Evolutionary conservation across 2,329 filamentous ascomycete genomes (phyloP).

Genomic region (Torrubiella hemipterigena): DNA sequence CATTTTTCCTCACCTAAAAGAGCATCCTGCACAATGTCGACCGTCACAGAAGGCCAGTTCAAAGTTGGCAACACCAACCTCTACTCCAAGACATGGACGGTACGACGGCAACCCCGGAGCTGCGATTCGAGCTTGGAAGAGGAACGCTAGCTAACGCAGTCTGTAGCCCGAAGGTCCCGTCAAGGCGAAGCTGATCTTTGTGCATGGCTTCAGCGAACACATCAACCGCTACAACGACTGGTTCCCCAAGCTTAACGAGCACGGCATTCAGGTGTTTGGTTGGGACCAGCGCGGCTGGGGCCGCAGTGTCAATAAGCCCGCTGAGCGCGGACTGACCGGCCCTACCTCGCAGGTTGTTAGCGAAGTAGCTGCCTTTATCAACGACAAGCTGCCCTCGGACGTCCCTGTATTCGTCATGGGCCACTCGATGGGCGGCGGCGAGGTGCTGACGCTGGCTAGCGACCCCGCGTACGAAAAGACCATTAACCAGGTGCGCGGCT

Average conservation of each 20-base stretch:
- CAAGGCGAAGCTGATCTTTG: constrained; percentile 64
- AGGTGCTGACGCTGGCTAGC: constrained; percentile 52
- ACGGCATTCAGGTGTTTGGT: constrained; percentile 62
- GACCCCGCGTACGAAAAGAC: constrained; percentile 39
- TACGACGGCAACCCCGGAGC: constrained; percentile 20
- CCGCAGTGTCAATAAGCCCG: constrained; percentile 47
- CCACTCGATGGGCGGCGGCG: constrained; percentile 82
- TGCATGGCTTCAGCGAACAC: constrained; percentile 89
- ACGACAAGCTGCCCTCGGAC: constrained; percentile 37
- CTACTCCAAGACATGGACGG: constrained; percentile 47
- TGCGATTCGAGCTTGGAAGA: background rate
- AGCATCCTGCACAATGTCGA: constrained; percentile 18
- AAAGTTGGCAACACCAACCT: constrained; percentile 30
- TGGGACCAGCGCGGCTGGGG: constrained; percentile 92
- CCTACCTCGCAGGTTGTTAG: constrained; percentile 59
- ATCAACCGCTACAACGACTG: constrained; percentile 64
- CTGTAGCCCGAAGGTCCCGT: constrained; percentile 39
- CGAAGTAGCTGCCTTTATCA: constrained; percentile 69
- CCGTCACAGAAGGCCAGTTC: constrained; percentile 37
- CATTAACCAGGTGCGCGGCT: constrained; percentile 53
- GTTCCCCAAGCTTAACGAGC: constrained; percentile 56
- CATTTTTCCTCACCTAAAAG: background rate
- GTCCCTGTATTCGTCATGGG: constrained; percentile 74
- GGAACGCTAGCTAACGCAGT: constrained; percentile 1
- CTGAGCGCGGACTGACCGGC: constrained; percentile 61